Evolutionary conservation across 352 stramenopile species (phyloP).

Genomic region (Thraustochytrium striatum): DNA sequence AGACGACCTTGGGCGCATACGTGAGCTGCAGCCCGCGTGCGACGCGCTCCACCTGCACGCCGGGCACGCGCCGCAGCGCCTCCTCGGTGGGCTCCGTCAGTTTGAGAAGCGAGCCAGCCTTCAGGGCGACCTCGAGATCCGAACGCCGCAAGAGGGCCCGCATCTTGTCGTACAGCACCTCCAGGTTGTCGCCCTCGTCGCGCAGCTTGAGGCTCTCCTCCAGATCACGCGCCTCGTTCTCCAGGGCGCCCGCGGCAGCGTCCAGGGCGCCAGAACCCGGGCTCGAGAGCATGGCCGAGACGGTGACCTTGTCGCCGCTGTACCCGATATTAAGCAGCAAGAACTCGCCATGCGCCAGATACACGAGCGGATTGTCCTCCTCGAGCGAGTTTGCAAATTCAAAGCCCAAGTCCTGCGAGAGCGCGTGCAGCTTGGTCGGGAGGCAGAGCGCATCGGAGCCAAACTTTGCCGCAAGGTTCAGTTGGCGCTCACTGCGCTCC

Average conservation of each 20-base stretch:
- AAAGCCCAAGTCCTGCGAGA: slow-evolving; percentile 3
- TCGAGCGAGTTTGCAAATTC: slow-evolving; percentile 36
- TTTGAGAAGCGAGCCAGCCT: slow-evolving; percentile 14
- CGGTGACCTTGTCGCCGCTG: neutral
- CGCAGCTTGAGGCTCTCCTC: slow-evolving; percentile 1
- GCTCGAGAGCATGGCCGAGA: neutral
- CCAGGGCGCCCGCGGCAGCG: neutral
- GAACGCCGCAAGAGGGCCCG: slow-evolving; percentile 20
- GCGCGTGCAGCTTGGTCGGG: neutral
- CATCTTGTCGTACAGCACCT: slow-evolving; percentile 16
- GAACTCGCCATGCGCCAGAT: slow-evolving; percentile 14
- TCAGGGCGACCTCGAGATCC: slow-evolving; percentile 38
- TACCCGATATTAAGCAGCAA: slow-evolving; percentile 29
- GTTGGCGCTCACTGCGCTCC: neutral
- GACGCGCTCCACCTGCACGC: neutral
- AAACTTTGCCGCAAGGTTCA: slow-evolving; percentile 1
- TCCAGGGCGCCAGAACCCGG: neutral
- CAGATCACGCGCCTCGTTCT: slow-evolving; percentile 1
- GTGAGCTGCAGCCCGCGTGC: slow-evolving; percentile 1
- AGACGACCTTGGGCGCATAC: too few relatives aligned
- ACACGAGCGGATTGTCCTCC: slow-evolving; percentile 5
- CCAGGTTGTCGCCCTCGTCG: neutral
- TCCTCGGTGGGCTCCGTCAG: neutral
- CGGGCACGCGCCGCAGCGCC: neutral
- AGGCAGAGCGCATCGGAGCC: neutral